Conservation (phyloP, 2,329 filamentous ascomycete genomes). For the Allantophomopsis cytisporea region DNA sequence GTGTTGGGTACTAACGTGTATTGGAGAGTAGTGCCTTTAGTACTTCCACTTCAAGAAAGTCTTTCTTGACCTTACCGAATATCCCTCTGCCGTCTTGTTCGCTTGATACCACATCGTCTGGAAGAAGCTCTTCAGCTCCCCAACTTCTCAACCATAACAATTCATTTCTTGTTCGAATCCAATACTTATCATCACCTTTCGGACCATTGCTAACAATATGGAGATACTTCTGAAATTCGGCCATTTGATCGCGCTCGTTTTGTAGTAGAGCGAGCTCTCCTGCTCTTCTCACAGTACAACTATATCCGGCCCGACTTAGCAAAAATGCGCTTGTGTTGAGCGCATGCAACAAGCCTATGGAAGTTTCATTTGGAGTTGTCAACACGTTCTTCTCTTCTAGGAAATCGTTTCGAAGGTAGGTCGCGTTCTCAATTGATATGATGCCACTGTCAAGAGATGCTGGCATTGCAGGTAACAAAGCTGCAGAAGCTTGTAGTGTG, state of each 20-base stretch:
- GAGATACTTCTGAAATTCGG: constrained; percentile 44
- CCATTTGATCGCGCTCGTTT: constrained; percentile 49
- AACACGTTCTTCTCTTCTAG: constrained; percentile 46
- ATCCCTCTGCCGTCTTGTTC: constrained; percentile 28
- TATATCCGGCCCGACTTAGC: constrained; percentile 33
- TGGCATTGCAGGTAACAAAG: constrained; percentile 28
- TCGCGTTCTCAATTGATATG: constrained; percentile 25
- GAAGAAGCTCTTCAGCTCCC: constrained; percentile 36
- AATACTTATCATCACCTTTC: constrained; percentile 49
- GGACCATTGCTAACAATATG: constrained; percentile 27
- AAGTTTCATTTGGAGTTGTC: constrained; percentile 42
- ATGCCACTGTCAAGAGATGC: constrained; percentile 17
- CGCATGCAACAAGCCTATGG: constrained; percentile 46
- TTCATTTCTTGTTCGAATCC: constrained; percentile 46
- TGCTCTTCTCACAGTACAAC: constrained; percentile 34
- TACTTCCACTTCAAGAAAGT: constrained; percentile 56
- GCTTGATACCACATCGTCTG: constrained; percentile 9
- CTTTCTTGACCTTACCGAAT: constrained; percentile 43
- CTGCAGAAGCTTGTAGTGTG: constrained; percentile 32
- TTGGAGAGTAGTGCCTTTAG: constrained; percentile 52
- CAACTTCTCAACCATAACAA: constrained; percentile 64
- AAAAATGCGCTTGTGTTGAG: constrained; percentile 48
- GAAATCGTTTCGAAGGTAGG: constrained; percentile 35
- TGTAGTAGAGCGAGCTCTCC: constrained; percentile 52
- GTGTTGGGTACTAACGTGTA: constrained; percentile 31